Base-by-base conservation (phyloP, 140 eudicot species). In the Artemisia princeps region DNA sequence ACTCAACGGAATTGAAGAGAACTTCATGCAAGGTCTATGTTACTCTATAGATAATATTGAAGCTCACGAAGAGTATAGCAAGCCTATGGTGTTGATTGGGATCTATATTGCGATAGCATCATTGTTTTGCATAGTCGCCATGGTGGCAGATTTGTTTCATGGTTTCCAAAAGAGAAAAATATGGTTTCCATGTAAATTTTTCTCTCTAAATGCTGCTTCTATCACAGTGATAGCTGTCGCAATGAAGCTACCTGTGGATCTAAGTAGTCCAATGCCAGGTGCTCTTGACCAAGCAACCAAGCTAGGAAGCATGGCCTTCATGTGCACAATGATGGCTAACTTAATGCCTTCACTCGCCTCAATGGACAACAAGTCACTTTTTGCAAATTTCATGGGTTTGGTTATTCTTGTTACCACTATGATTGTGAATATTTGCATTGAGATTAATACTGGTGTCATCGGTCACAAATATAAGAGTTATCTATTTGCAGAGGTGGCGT, bases 181-280 rank as follows among this genome's bases (percentile, higher is more conserved):
- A 0, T 78, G 83, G 83, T 74, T 74, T 60, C 83, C 83, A 4
- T 74, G 69, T 52, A 78, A 78, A 26, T 78, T 56, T 65, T 58
- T 79, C 62, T 50, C 77, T 37, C 69, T 73, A 10, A 73, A 78
- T 37, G 79, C 76, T 2, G 64, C 67, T 10, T 55, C 68, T 17
- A 59, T 73, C 1, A 68, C 76, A 0, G 33, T 69, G 16, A 64
- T 73, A 37, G 58, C 72, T 2, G 54, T 73, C 30, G 71, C 78
- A 13, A 50, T 62, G 82, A 78, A 78, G 40, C 64, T 78, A 14
- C 65, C 83, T 0, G 55, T 69, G 55, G 80, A 70, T 59, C 2
- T 79, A 0, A 69, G 10, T 51, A 58, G 44, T 60, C 56, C 61
- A 2, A 79, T 79, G 77, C 77, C 74, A n/a, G 42, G 70, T 22